Percentiles rank a stretch among this genome's conserved stretches.
Conservation (phyloP, 2,329 filamentous ascomycete genomes). For the Fusarium liriodendri region DNA sequence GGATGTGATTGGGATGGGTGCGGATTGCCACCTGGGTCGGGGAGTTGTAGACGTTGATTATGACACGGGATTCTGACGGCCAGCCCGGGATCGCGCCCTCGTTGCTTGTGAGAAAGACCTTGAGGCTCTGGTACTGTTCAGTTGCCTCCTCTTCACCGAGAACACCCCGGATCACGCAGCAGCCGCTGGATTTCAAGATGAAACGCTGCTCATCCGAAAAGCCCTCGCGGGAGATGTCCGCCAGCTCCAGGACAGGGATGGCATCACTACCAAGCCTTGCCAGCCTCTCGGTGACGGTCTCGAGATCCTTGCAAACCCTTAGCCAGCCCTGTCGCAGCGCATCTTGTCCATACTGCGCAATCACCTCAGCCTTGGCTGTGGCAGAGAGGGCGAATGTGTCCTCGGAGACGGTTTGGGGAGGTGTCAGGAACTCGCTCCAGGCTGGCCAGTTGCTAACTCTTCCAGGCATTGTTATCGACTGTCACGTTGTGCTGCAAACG, state of each 20-base stretch:
- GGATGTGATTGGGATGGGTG: conserved; percentile 51
- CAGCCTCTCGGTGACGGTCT: conserved; percentile 50
- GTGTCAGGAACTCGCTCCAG: conserved; percentile 36
- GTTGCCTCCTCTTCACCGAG: conserved; percentile 35
- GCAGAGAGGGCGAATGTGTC: conserved; percentile 26
- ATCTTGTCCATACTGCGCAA: conserved; percentile 50
- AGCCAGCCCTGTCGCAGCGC: conserved; percentile 52
- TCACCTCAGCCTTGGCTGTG: conserved; percentile 47
- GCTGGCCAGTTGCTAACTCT: conserved; percentile 34
- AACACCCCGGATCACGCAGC: conserved; percentile 38
- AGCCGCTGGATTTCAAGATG: conserved; percentile 42
- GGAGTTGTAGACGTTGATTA: conserved; percentile 53
- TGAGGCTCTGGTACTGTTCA: conserved; percentile 45
- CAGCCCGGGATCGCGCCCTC: conserved; percentile 46
- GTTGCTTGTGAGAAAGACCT: conserved; percentile 49
- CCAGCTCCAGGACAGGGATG: conserved; percentile 47
- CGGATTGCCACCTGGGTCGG: conserved; percentile 52
- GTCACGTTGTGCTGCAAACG: neutral
- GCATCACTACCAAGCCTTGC: conserved; percentile 44
- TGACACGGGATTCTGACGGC: conserved; percentile 51
- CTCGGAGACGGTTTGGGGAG: conserved; percentile 11
- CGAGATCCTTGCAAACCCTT: conserved; percentile 51
- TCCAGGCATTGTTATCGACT: conserved; percentile 43
- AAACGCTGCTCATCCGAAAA: conserved; percentile 33
- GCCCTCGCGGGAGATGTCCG: conserved; percentile 38